phyloP scores from a whole-genome alignment of 129 eudicot species.

The Flaveria linearis region DNA sequence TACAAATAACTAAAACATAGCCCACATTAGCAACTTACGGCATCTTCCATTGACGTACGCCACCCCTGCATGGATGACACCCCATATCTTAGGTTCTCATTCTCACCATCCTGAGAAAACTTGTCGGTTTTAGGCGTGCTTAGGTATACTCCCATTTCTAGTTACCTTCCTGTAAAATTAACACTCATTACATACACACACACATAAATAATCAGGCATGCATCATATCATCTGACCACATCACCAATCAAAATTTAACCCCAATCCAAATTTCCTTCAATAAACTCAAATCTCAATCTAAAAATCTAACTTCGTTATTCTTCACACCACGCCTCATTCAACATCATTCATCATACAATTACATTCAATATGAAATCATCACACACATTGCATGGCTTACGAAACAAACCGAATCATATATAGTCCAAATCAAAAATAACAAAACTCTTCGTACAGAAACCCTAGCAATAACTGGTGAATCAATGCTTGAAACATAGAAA shows the following conservation, averaged over 20 bases:
- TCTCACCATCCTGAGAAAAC: conserved; percentile 78
- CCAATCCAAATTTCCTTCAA: conserved; percentile 8
- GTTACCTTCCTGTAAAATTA: conserved; percentile 30
- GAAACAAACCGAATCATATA: conserved; percentile 21
- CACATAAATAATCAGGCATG: conserved; percentile 11
- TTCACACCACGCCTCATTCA: conserved; percentile 26
- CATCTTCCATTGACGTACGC: conserved; percentile 97
- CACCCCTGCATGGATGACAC: conserved; percentile 93
- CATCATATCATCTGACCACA: background rate
- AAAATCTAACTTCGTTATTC: background rate
- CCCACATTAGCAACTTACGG: conserved; percentile 50
- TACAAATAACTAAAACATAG: conserved; percentile 7
- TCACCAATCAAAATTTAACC: background rate
- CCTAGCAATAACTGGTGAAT: conserved; percentile 19
- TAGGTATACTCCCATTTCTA: conserved; percentile 73
- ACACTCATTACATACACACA: conserved; percentile 12
- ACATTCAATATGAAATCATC: background rate
- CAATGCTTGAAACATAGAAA: background rate
- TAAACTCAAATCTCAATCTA: background rate
- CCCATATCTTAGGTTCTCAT: conserved; percentile 68
- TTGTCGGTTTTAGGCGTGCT: conserved; percentile 79
- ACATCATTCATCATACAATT: background rate
- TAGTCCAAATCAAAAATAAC: conserved; percentile 8
- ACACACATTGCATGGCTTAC: conserved; percentile 21
- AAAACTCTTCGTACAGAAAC: conserved; percentile 1